Evolutionary conservation across 2,329 filamentous ascomycete genomes (phyloP), one percentile per base, ranked within the genome.

Genomic region (Trichoderma hamatum): DNA sequence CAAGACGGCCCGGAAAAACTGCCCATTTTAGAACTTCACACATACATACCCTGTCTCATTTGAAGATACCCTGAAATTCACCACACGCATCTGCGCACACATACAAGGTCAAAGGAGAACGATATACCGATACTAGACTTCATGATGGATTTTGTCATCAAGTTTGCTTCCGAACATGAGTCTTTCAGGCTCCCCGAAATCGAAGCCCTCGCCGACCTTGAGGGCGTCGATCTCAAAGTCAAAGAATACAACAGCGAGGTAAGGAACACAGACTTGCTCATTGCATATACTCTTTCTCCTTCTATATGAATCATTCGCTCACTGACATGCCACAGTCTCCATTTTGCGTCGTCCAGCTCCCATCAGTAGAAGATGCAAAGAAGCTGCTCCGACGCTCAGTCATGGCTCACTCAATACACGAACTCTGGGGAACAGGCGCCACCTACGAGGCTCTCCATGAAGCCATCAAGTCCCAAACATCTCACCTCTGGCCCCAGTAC

Each of bases 141-240:
- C 19, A 61, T 66, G 19, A 89, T 90, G 88, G 88, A 96, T 71
- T 98, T 92, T 76, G 86, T 99, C 70, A 89, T 99, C 72, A 92
- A 95, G 74, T 94, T 98, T 78, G 91, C 90, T 55, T 96, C 98
- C 80, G 85, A 87, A 69, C 94, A 98, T 79, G 93, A 97, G 82
- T 91, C 88, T n/a, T 99, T 99, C 78, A 91, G 95, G 49, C 84
- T 89, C 68, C 88, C 94, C 3, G 96, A 99, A 80, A 86, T 97
- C 16, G 83, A 95, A 75, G 90, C 96, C 28, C 83, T 99, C 24
- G 94, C 93, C 4, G 82, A 88, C 11, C 78, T 95, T 5, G 86
- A 89, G 68, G 84, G 84, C 11, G 82, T 96, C 43, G 80, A 90
- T 28, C 77, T 97, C 64, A 85, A 92, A 73, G 85, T 97, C 70